These are phyloP conservation scores for Umbelopsis ramanniana DNA, from an alignment of 192 early-diverging fungal species.

Conservation along the genomic window DNA sequence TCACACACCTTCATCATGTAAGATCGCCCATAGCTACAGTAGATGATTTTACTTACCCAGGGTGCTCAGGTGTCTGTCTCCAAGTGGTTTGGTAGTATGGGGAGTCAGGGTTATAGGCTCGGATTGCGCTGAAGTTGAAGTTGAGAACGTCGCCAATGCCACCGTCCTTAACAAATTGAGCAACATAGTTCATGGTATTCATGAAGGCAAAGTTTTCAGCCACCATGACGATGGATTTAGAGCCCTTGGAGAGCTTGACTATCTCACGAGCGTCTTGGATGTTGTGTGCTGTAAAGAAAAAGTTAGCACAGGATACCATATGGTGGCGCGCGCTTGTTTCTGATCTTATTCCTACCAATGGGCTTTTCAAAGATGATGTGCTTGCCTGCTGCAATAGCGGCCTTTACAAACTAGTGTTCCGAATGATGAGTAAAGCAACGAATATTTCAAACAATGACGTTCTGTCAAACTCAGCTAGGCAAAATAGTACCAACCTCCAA, in stretches of 20 bases:
- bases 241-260: constrained; percentile 23
- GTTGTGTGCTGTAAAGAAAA: constrained; percentile 27
- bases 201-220: constrained; percentile 42
- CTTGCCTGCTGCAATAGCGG: constrained; percentile 36
- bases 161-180: constrained; percentile 31
- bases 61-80: constrained; percentile 44
- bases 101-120: constrained; percentile 36
- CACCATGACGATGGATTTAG: constrained; percentile 33
- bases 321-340: too few relatives aligned
- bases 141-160: constrained; percentile 42
- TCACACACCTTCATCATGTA: too few relatives aligned
- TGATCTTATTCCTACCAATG: constrained; percentile 27
- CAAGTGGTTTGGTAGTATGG: constrained; percentile 38
- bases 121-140: constrained; percentile 36
- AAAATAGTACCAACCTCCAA: constrained; percentile 26
- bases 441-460: constrained; percentile 10
- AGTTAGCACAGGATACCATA: too few relatives aligned
- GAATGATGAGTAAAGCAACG: neutral
- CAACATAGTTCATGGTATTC: constrained; percentile 31
- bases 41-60: constrained; percentile 28
- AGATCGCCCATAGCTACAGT: too few relatives aligned
- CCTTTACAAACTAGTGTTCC: constrained; percentile 31
- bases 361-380: constrained; percentile 46
- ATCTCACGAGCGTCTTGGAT: constrained; percentile 39
- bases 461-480: neutral